Percentiles rank a stretch among this genome's conserved stretches.
Conservation (phyloP, 768 basidiomycete species). For the Astraeus odoratus region DNA sequence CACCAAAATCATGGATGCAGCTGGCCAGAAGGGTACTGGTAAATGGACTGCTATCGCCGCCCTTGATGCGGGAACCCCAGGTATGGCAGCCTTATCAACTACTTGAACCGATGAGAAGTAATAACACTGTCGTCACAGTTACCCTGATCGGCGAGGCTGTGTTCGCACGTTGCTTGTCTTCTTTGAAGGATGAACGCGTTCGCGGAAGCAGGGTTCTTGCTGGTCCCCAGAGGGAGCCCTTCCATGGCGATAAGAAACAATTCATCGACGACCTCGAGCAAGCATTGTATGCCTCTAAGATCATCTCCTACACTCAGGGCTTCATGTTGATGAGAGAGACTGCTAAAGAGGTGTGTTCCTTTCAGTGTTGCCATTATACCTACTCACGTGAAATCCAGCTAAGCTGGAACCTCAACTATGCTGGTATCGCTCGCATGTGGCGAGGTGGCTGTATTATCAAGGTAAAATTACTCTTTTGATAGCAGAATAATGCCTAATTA, state of each 20-base stretch:
- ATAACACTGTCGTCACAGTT: conserved; percentile 46
- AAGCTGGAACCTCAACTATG: conserved; percentile 91
- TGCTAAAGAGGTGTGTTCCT: conserved; percentile 69
- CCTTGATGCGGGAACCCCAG: conserved; percentile 84
- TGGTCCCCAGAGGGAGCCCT: conserved; percentile 87
- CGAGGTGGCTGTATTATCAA: conserved; percentile 99
- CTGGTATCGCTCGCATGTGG: conserved; percentile 99
- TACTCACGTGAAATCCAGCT: conserved; percentile 33
- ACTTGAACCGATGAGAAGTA: conserved; percentile 5
- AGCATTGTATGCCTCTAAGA: conserved; percentile 98
- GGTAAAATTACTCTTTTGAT: conserved; percentile 34
- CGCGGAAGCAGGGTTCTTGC: conserved; percentile 88
- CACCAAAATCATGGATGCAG: conserved; percentile 89
- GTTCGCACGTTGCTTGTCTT: conserved; percentile 95
- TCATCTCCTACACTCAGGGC: conserved; percentile 98
- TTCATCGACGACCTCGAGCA: conserved; percentile 99
- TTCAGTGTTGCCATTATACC: not conserved
- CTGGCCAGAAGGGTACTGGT: conserved; percentile 98
- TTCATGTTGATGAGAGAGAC: conserved; percentile 99
- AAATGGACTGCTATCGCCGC: conserved; percentile 99
- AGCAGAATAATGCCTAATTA: conserved; percentile 5
- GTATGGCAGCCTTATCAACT: conserved; percentile 33
- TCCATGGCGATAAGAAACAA: conserved; percentile 96
- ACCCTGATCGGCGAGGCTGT: conserved; percentile 99
- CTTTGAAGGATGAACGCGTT: conserved; percentile 92